phyloP scores from a whole-genome alignment of 2,329 filamentous ascomycete species.

The Apiospora saccharicola region DNA sequence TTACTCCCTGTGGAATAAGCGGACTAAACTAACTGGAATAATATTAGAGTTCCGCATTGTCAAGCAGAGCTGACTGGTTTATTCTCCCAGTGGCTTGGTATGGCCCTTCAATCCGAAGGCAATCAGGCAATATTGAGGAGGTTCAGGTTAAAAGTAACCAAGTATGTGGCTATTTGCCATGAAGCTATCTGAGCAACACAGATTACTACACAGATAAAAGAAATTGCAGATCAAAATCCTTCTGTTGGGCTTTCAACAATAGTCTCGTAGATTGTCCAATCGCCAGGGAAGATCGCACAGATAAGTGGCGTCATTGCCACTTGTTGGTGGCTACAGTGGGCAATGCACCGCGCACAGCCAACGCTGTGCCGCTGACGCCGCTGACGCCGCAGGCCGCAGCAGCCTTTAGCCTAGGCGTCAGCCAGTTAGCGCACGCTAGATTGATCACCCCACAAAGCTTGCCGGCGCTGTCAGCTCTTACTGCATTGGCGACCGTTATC shows the following conservation, averaged over 20 bases:
- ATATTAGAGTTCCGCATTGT: too few relatives aligned
- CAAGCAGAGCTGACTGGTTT: too few relatives aligned
- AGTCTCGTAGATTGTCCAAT: not conserved
- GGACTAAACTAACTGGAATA: too few relatives aligned
- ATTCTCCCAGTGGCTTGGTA: too few relatives aligned
- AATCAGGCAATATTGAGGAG: too few relatives aligned
- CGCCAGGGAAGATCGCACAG: too few relatives aligned
- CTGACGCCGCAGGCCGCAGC: not conserved
- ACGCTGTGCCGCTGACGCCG: not conserved
- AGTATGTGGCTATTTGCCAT: not conserved
- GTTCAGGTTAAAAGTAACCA: too few relatives aligned
- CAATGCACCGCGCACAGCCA: not conserved
- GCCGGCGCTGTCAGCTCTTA: not conserved
- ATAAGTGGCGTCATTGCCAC: not conserved
- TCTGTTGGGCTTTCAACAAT: not conserved
- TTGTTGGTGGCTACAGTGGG: not conserved
- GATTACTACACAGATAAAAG: not conserved
- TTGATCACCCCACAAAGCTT: not conserved
- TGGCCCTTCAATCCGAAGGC: too few relatives aligned
- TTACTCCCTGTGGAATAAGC: too few relatives aligned
- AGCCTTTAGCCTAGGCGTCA: not conserved
- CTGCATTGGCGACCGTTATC: not conserved
- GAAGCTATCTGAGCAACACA: not conserved
- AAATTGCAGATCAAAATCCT: not conserved
- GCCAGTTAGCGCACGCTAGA: not conserved